phyloP scores from a whole-genome alignment of 257 asterid genomes.

The Solanum infundibuliforme region DNA sequence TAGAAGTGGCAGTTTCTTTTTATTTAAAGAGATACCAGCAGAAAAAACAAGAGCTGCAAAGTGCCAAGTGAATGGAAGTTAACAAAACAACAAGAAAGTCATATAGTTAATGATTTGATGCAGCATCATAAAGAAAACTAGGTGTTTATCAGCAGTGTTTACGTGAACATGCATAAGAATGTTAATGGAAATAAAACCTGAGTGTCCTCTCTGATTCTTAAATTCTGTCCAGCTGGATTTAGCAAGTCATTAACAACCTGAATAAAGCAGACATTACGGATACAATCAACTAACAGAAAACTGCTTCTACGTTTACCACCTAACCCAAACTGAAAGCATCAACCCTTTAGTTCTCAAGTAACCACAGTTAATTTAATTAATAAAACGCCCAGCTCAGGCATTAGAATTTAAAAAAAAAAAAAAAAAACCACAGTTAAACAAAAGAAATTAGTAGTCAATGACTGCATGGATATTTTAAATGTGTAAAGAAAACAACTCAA shows the following conservation, averaged over 20 bases:
- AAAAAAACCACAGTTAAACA: neutral
- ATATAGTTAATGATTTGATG: neutral
- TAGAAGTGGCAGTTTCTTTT: neutral
- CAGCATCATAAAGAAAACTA: neutral
- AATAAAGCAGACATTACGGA: neutral
- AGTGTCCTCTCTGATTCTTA: slow-evolving; percentile 86
- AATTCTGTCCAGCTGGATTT: slow-evolving; percentile 98
- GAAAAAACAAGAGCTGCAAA: neutral
- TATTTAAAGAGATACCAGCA: neutral
- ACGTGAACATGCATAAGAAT: neutral
- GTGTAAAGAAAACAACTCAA: neutral
- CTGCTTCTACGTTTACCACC: slow-evolving; percentile 1
- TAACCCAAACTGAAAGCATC: neutral
- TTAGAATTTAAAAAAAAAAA: too few species aligned
- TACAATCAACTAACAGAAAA: neutral
- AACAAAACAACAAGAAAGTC: neutral
- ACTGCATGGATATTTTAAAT: neutral
- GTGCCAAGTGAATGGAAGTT: neutral
- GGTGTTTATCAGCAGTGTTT: neutral
- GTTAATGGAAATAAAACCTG: slow-evolving; percentile 43
- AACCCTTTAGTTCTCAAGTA: neutral
- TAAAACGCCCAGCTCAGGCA: too few species aligned
- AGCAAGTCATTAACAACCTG: slow-evolving; percentile 97
- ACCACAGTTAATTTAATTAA: neutral
- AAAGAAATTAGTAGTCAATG: slow-evolving; percentile 3